These are phyloP conservation scores for Eimeria maxima DNA, from an alignment of 169 alveolate genomes.

Conservation along the genomic window DNA sequence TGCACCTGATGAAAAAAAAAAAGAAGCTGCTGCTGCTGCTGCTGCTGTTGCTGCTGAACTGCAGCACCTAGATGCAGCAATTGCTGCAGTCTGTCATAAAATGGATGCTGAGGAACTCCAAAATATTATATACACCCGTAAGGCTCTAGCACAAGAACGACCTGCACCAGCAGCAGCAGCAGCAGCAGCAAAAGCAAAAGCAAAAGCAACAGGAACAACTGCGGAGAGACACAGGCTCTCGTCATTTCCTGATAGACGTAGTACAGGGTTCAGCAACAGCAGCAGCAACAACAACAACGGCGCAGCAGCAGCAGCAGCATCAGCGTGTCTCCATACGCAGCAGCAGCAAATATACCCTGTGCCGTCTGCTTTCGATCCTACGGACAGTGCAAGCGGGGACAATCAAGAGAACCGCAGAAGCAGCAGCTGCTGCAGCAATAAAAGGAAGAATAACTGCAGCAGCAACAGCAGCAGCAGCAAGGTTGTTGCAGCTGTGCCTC, in stretches of 20 bases:
- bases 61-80: conserved; percentile 36
- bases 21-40: conserved; percentile 31
- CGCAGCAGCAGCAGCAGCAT: no score
- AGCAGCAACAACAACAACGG: no score
- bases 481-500: neutral
- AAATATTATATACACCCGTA: conserved; percentile 13
- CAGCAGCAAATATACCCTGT: no score
- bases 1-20: neutral
- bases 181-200: neutral
- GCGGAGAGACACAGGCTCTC: no score
- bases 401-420: no score
- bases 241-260: no score
- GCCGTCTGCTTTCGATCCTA: no score
- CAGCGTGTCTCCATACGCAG: no score
- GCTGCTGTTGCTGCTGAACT: conserved; percentile 47
- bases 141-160: neutral
- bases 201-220: neutral
- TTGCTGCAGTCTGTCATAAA: conserved; percentile 9
- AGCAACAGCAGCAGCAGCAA: neutral
- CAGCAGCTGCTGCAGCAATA: no score
- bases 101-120: neutral
- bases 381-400: no score
- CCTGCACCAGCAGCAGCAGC: conserved; percentile 59
- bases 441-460: no score
- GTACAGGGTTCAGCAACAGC: no score